Conservation (phyloP, 73 alveolate genomes). For the Loxodes magnus region DNA sequence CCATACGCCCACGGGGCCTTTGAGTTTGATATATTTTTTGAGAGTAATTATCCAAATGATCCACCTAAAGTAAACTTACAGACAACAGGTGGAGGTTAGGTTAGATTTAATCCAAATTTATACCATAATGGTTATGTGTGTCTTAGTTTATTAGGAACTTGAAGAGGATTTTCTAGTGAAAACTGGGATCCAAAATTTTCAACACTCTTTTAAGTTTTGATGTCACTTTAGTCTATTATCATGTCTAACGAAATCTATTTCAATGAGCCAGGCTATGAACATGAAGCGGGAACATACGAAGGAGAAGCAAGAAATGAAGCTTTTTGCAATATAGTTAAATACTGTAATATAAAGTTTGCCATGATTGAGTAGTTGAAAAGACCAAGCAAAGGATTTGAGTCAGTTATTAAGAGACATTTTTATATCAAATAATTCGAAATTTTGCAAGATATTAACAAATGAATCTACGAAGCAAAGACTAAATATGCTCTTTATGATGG, state of each 20-base stretch:
- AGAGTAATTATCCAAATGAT: slow-evolving; percentile 79
- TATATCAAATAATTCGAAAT: slow-evolving; percentile 83
- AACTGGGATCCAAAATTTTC: slow-evolving; percentile 95
- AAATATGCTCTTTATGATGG: too few relatives aligned
- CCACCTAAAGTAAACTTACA: slow-evolving; percentile 86
- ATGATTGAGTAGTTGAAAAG: slow-evolving; percentile 83
- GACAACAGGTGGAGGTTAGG: slow-evolving; percentile 87
- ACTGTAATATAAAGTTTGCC: slow-evolving; percentile 86
- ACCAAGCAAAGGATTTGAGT: slow-evolving; percentile 91
- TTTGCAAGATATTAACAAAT: slow-evolving; percentile 64
- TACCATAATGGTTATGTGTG: slow-evolving; percentile 96
- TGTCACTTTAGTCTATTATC: slow-evolving; percentile 83
- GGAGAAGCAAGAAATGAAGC: slow-evolving; percentile 93
- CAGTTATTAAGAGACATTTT: slow-evolving; percentile 81
- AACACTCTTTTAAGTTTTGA: slow-evolving; percentile 85
- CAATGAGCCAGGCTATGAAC: slow-evolving; percentile 97
- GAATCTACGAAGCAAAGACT: slow-evolving; percentile 86
- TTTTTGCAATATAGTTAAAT: slow-evolving; percentile 87
- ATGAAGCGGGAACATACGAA: slow-evolving; percentile 85
- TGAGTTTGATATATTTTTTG: slow-evolving; percentile 82
- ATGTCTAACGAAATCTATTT: slow-evolving; percentile 93
- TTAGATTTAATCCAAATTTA: slow-evolving; percentile 92
- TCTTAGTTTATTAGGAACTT: slow-evolving; percentile 84
- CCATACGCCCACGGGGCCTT: slow-evolving; percentile 97
- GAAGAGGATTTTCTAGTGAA: slow-evolving; percentile 97